A percentile compares a stretch with the other conserved stretches of the same genome.
phyloP scores from a whole-genome alignment of 2,329 filamentous ascomycete species.

The Westerdykella ornata region DNA sequence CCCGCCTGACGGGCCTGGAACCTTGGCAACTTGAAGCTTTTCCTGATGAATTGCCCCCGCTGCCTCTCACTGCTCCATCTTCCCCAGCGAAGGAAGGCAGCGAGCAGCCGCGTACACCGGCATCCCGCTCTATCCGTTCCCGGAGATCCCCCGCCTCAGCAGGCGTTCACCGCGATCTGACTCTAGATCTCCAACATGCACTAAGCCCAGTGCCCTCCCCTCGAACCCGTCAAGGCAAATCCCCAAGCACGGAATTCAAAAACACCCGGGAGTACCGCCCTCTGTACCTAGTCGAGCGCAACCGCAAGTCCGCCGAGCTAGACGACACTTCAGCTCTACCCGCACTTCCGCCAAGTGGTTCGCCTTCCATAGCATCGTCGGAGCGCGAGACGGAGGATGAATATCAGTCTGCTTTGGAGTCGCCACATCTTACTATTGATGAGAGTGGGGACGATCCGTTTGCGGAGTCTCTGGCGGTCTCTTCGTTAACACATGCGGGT shows the following conservation, averaged over 20 bases:
- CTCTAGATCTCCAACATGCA: conserved; percentile 30
- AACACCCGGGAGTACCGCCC: conserved; percentile 65
- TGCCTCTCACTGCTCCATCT: conserved; percentile 25
- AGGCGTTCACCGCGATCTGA: conserved; percentile 37
- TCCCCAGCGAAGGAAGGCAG: conserved; percentile 24
- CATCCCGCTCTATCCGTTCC: conserved; percentile 41
- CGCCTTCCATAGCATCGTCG: conserved; percentile 29
- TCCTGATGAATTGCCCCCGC: conserved; percentile 30
- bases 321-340: conserved; percentile 44
- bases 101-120: conserved; percentile 16
- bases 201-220: conserved; percentile 30
- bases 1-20: conserved; percentile 31
- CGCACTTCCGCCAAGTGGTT: conserved; percentile 45
- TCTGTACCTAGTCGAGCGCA: conserved; percentile 71
- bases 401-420: conserved; percentile 42
- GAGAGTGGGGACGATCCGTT: conserved; percentile 19
- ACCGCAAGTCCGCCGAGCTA: conserved; percentile 28
- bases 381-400: conserved; percentile 40
- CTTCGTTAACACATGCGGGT: conserved; percentile 14
- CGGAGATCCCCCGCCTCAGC: conserved; percentile 47
- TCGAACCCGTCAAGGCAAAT: conserved; percentile 41
- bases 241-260: conserved; percentile 48
- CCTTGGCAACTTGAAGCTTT: conserved; percentile 33
- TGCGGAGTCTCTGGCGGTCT: conserved; percentile 18
- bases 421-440: conserved; percentile 24